Conservation (phyloP, 495 filamentous ascomycete genomes). For the Aspergillus funiculosus region DNA sequence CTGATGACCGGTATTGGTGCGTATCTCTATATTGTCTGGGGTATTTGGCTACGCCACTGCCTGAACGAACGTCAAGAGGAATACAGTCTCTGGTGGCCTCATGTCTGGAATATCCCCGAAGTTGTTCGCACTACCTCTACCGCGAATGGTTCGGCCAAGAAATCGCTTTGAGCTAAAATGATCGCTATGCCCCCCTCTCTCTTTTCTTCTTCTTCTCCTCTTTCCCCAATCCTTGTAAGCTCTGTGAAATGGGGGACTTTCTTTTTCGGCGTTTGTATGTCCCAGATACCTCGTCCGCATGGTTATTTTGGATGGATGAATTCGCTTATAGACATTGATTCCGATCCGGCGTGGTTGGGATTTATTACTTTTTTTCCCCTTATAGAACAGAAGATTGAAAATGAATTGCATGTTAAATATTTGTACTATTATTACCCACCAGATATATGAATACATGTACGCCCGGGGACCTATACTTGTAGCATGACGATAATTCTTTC, state of each 20-base stretch:
- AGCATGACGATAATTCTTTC: too few relatives aligned
- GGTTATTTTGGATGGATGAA: not conserved
- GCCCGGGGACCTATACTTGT: too few relatives aligned
- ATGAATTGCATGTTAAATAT: not conserved
- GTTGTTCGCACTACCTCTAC: conserved; percentile 41
- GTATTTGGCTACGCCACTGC: conserved; percentile 78
- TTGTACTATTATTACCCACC: not conserved
- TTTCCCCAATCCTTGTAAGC: too few relatives aligned
- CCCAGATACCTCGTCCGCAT: conserved; percentile 1
- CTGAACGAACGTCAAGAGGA: conserved; percentile 71
- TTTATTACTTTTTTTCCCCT: not conserved
- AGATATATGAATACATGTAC: too few relatives aligned
- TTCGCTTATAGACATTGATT: conserved; percentile 3
- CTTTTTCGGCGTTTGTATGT: not conserved
- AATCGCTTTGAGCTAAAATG: conserved; percentile 29
- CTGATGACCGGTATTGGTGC: conserved; percentile 63
- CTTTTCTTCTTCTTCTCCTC: conserved; percentile 7
- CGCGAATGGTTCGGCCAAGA: conserved; percentile 38
- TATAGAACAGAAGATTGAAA: conserved; percentile 6
- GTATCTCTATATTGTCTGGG: conserved; percentile 81
- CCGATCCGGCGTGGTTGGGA: not conserved
- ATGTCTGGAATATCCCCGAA: conserved; percentile 59
- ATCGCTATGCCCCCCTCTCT: not conserved
- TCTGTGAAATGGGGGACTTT: not conserved
- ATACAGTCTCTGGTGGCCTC: conserved; percentile 69